phyloP scores from a whole-genome alignment of 2,329 filamentous ascomycete species.

The Fonsecaea nubica region DNA sequence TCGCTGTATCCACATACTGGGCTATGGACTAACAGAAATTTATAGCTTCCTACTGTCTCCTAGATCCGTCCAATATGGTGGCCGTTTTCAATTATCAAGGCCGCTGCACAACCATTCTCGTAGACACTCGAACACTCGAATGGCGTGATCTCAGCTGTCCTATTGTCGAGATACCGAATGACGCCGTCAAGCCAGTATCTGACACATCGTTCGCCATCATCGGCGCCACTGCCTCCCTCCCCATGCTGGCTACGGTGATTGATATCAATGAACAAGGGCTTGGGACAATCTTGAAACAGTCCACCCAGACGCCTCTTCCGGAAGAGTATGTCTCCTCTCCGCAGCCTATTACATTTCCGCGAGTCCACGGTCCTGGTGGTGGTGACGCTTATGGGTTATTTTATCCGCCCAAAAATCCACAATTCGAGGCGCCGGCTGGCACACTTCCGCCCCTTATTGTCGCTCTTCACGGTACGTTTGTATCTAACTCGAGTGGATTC shows the following conservation, averaged over 20 bases:
- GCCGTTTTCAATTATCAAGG: conserved; percentile 47
- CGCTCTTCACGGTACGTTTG: conserved; percentile 52
- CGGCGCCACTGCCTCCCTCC: conserved; percentile 12
- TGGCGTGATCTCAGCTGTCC: conserved; percentile 81
- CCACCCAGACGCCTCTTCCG: conserved; percentile 32
- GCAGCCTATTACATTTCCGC: conserved; percentile 47
- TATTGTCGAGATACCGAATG: conserved; percentile 44
- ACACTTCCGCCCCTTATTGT: conserved; percentile 59
- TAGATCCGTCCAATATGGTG: conserved; percentile 48
- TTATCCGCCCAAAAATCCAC: conserved; percentile 58
- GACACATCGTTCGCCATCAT: conserved; percentile 14
- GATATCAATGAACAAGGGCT: conserved; percentile 13
- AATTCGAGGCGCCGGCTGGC: conserved; percentile 48
- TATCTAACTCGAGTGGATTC: neutral
- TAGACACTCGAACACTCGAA: conserved; percentile 49
- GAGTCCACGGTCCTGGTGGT: conserved; percentile 41
- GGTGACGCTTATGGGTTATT: conserved; percentile 54
- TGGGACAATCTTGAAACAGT: conserved; percentile 14
- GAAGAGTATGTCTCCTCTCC: conserved; percentile 38
- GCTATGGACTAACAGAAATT: conserved; percentile 28
- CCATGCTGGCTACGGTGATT: conserved; percentile 14
- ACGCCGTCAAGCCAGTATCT: conserved; percentile 37
- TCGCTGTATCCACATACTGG: neutral
- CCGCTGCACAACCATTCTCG: conserved; percentile 46
- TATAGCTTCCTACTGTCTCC: conserved; percentile 47